These are phyloP conservation scores for Lepidium africanum DNA, from an alignment of 345 rosid genomes.

Conservation along the genomic window DNA sequence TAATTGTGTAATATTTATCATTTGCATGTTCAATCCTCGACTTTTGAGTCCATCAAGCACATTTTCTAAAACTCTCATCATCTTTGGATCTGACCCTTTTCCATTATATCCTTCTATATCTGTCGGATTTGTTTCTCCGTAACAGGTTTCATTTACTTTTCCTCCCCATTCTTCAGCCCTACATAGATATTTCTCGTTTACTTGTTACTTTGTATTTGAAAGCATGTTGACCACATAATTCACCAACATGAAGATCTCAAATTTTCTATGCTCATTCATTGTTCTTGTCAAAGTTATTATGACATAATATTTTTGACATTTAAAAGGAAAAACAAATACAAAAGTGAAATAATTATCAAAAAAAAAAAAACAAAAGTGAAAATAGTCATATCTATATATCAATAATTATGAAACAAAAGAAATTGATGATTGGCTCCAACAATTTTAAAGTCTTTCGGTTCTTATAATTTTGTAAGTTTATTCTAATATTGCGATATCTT, in stretches of 20 bases:
- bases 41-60: constrained; percentile 32
- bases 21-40: constrained; percentile 44
- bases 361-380: too few species aligned
- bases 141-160: constrained; percentile 41
- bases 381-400: too few species aligned
- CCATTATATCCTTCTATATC: constrained; percentile 48
- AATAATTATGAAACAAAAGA: neutral
- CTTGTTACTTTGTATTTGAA: neutral
- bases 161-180: constrained; percentile 85
- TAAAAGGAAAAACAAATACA: too few species aligned
- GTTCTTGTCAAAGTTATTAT: too few species aligned
- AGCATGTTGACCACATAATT: neutral
- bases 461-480: too few species aligned
- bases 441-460: neutral
- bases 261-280: too few species aligned
- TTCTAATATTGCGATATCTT: neutral
- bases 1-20: constrained; percentile 73
- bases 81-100: constrained; percentile 37
- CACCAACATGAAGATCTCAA: neutral
- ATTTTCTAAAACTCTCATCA: constrained; percentile 47
- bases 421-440: neutral
- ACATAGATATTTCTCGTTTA: neutral
- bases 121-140: constrained; percentile 47
- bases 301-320: too few species aligned
- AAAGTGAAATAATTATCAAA: too few species aligned